Percentiles rank a stretch among this genome's conserved stretches.
These are phyloP conservation scores for Cochliopodium minus DNA, from an alignment of 208 protist species.

Conservation along the genomic window DNA sequence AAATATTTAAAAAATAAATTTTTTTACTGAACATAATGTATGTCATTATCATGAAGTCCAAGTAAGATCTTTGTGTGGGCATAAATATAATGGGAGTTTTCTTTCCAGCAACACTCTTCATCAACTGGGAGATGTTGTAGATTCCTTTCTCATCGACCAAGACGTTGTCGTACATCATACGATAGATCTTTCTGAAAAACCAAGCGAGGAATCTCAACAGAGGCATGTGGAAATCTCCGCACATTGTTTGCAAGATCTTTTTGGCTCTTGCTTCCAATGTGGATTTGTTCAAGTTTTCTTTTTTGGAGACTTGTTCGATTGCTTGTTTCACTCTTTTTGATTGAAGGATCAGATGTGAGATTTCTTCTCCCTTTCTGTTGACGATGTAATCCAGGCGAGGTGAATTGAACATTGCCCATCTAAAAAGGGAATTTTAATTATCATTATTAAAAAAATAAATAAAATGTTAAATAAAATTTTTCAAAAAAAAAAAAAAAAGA, in stretches of 20 bases:
- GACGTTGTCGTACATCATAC: neutral
- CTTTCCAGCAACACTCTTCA: neutral
- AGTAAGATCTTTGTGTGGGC: slow-evolving; percentile 55
- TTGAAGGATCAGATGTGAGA: too few species aligned
- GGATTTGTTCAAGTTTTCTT: neutral
- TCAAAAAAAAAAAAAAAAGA: too few species aligned
- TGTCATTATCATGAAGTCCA: slow-evolving; percentile 60
- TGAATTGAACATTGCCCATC: too few species aligned
- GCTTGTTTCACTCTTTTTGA: too few species aligned
- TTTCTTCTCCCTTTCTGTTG: too few species aligned
- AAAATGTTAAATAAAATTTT: too few species aligned
- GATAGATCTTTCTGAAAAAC: neutral
- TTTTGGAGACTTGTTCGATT: neutral
- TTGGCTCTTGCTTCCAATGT: neutral
- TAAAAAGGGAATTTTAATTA: too few species aligned
- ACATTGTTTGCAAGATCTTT: neutral
- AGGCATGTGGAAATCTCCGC: neutral
- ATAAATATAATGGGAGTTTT: slow-evolving; percentile 45
- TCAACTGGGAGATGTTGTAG: neutral
- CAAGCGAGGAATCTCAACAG: neutral
- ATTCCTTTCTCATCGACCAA: neutral
- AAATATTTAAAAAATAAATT: too few species aligned
- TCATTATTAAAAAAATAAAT: too few species aligned
- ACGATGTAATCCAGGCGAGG: too few species aligned
- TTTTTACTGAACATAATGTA: slow-evolving; percentile 50